These are phyloP conservation scores for Cinchona pubescens DNA, from an alignment of 257 asterid genomes.

Conservation along the genomic window DNA sequence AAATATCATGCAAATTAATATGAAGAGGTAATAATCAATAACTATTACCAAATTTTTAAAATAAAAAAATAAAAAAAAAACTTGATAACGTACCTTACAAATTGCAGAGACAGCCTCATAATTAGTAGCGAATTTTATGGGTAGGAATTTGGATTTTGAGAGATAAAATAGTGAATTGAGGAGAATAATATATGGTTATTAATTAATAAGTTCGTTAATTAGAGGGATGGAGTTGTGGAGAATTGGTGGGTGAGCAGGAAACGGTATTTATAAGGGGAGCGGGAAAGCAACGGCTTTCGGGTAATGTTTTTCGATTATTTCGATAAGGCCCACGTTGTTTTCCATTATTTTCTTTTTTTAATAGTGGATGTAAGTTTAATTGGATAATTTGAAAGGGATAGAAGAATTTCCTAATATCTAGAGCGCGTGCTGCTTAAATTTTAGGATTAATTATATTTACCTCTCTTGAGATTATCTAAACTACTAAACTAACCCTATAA, in stretches of 20 bases:
- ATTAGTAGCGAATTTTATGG: background rate
- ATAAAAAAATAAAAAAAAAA: too few relatives aligned
- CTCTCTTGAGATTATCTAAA: too few relatives aligned
- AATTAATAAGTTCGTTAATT: background rate
- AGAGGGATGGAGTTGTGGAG: background rate
- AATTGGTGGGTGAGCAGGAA: background rate
- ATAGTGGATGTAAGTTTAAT: background rate
- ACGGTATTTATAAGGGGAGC: background rate
- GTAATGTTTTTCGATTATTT: background rate
- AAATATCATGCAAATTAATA: background rate
- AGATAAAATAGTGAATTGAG: background rate
- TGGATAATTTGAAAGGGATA: too few relatives aligned
- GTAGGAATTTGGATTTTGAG: background rate
- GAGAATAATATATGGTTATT: background rate
- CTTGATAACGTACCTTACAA: background rate
- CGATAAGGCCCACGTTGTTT: slow-evolving; percentile 14
- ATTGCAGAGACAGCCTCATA: background rate
- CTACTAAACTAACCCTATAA: too few relatives aligned
- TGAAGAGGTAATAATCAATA: background rate
- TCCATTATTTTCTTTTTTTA: background rate
- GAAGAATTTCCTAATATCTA: too few relatives aligned
- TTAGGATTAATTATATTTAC: too few relatives aligned
- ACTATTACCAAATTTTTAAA: background rate
- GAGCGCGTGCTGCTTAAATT: too few relatives aligned
- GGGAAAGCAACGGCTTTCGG: background rate